Evolutionary conservation across 768 basidiomycete genomes (phyloP), one percentile per base, ranked within the genome.

Genomic region (Mycena epipterygia): DNA sequence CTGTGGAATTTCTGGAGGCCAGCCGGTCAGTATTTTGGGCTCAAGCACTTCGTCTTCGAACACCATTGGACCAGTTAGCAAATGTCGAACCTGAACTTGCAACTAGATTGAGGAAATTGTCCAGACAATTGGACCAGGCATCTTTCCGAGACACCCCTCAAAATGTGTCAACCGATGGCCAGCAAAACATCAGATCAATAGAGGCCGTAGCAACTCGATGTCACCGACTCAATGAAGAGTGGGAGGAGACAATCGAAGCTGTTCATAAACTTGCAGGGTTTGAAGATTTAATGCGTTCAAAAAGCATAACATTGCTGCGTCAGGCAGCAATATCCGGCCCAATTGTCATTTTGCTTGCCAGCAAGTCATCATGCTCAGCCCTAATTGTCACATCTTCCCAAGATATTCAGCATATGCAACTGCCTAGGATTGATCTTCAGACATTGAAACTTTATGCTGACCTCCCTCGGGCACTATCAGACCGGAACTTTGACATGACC

Each of bases 221-320:
- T 35, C 23, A 72, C 14, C 27, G 64, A 30, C 73, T 78, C 4
- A 75, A 75, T 25, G 44, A 71, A 25, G 67, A 75, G 33, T 74
- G 75, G 70, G 71, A 77, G 12, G 32, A 60, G 29, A 58, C 76
- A 7, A 64, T 77, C 1, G 30, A 44, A 25, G 48, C 46, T n/a
- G 63, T 76, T 25, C 48, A 70, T 29, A 35, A 17, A 19, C 46
- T 76, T 13, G 48, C 73, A 3, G 75, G 68, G 2, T 78, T 78
- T 65, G 61, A 72, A 39, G 64, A 70, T 52, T 79, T 79, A 49
- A 56, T 79, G 8, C 63, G 39, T 13, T 76, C 77, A 21, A 61
- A 55, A 25, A 56, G 33, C 3, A 52, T 68, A 3, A 33, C 19
- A 0, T 19, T 49, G 9, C 39, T 68, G 3, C 42, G 21, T 1